Evolutionary conservation across 257 asterid species (phyloP), one percentile per base, ranked within the genome.

Genomic region (Verbena officinalis): DNA sequence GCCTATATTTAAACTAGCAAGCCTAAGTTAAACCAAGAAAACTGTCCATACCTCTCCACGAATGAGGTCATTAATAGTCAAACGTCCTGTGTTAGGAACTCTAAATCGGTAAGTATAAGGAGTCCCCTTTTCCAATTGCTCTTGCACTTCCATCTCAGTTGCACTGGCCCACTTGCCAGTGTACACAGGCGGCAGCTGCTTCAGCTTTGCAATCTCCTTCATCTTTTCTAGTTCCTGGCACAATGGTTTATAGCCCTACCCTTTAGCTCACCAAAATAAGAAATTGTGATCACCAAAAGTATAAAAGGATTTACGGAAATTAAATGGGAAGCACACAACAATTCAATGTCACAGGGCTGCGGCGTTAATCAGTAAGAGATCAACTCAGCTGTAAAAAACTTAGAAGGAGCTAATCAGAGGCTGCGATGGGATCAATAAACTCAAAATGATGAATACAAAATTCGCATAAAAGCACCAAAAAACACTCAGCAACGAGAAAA

Each of bases 101-200:
- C n/a, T n/a, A n/a, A n/a, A n/a, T n/a, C n/a, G n/a, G n/a, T 86
- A 93, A 38, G 99, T 93, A 59, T 75, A 83, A 9, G 96, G 92
- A 13, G 90, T 90, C 70, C 95, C 95, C 77, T 80, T 90, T 59
- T 69, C 82, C 79, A 90, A 66, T 85, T 90, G 94, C 50, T 74
- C 84, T 62, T 82, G 75, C 75, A 90, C 95, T 81, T 93, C 88
- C 52, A 39, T 53, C 40, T 81, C 84, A 39, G 89, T 81, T 55
- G 97, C 97, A 68, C 65, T 80, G 59, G 91, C 90, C 99, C 99
- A 93, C 83, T 77, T 87, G 45, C 99, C 97, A 4, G 86, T 75
- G 80, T 93, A 90, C 49, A 90, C 84, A 1, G 99, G 97, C 66
- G 99, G 97, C 61, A 87, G 77, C 73, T 93, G 87, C 74, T 93